Percentiles rank a stretch among this genome's conserved stretches.
Conservation (phyloP, 768 basidiomycete species). For the Trichaptum fuscoviolaceum region DNA sequence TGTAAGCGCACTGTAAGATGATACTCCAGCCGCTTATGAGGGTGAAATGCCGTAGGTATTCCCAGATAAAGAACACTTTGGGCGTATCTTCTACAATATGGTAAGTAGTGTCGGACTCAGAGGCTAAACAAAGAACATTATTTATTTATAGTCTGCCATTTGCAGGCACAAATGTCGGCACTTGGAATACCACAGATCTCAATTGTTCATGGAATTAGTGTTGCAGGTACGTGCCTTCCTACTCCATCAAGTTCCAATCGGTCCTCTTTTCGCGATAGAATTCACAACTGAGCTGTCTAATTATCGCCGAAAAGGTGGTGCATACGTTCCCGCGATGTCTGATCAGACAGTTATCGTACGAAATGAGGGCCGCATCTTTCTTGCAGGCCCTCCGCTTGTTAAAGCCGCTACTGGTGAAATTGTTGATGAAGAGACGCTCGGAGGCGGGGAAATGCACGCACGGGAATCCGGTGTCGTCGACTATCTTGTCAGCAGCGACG, state of each 20-base stretch:
- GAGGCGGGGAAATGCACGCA: slow-evolving; percentile 89
- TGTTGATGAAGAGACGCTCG: slow-evolving; percentile 88
- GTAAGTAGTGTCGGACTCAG: slow-evolving; percentile 30
- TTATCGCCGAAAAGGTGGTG: slow-evolving; percentile 51
- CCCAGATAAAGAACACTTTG: slow-evolving; percentile 94
- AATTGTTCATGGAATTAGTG: slow-evolving; percentile 90
- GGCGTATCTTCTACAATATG: slow-evolving; percentile 97
- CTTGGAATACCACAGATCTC: slow-evolving; percentile 88
- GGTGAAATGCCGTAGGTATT: slow-evolving; percentile 53
- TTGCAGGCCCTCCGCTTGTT: slow-evolving; percentile 91
- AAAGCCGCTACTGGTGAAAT: slow-evolving; percentile 93
- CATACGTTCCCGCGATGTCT: slow-evolving; percentile 95
- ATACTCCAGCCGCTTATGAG: not conserved
- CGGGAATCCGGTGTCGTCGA: slow-evolving; percentile 89
- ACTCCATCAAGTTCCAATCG: not conserved
- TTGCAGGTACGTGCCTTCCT: slow-evolving; percentile 51
- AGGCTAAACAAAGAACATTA: not conserved
- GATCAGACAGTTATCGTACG: slow-evolving; percentile 90
- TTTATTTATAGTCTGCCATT: not conserved
- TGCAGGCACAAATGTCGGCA: slow-evolving; percentile 87
- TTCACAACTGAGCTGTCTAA: not conserved
- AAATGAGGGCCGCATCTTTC: slow-evolving; percentile 89
- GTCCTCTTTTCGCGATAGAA: slow-evolving; percentile 4
- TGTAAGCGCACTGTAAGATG: slow-evolving; percentile 26
- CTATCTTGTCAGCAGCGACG: slow-evolving; percentile 79